Base-by-base conservation (phyloP, 306 rosid species). In the Vigna angularis region DNA sequence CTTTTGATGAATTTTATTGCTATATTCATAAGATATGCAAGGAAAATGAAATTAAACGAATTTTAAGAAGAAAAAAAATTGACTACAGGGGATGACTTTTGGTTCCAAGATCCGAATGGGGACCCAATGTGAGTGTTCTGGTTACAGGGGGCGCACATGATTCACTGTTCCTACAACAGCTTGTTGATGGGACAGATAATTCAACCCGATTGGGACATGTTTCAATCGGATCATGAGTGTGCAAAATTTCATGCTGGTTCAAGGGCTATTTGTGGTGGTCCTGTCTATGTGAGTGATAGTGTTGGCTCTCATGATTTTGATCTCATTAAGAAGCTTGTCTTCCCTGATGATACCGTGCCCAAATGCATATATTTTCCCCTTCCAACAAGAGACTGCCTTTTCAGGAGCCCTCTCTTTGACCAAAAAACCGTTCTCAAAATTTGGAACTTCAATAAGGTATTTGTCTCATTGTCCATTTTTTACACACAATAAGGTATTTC, bases 181-280 rank as follows among this genome's bases (percentile, higher is more conserved):
- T 78, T 94, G 89, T 94, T 97, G 98, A 94, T 94, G 93, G 94
- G 97, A 22, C 94, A 94, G 52, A 87, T 94, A 56, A 89, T 89
- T 79, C 97, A 87, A 2, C 98, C 96, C 1, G 98, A 94, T 80
- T 94, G 98, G 97, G 97, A 94, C 71, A 94, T 94, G 98, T 94
- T 94, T 85, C 96, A 90, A 66, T 94, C 97, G 16, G 96, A 90
- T 50, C 94, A 92, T 81, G 32, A 65, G 4, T 94, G 96, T 82
- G 94, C 96, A 77, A 90, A 89, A 70, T 92, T 88, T 64, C 98
- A 92, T 66, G 98, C 94, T 14, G 97, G 93, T 56, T 91, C 98
- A 17, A 89, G 94, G 77, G 96, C 96, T 38, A 90, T 92, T 44
- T 89, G 90, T 79, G 97, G 96, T 0, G 97, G 96, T 78, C 93